Evolutionary conservation across 371 early-diverging fungal genomes (phyloP).

Genomic region (Polyrhizophydium stewartii): DNA sequence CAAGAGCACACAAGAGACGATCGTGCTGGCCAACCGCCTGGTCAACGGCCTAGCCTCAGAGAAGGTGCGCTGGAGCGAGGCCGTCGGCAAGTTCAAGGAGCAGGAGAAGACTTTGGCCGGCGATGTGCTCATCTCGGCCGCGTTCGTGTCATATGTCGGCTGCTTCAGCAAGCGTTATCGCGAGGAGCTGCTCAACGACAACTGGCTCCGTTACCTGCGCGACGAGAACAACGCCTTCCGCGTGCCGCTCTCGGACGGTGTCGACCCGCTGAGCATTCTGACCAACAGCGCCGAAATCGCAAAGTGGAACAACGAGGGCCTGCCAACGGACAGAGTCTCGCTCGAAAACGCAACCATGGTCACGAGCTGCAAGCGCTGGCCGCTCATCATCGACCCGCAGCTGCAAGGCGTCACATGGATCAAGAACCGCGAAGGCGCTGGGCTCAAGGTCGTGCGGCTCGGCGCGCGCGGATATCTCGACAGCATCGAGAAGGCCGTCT

Average conservation of each 20-base stretch:
- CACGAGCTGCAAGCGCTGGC: constrained; percentile 58
- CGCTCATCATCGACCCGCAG: constrained; percentile 61
- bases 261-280: constrained; percentile 53
- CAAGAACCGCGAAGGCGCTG: constrained; percentile 49
- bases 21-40: constrained; percentile 56
- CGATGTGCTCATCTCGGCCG: constrained; percentile 54
- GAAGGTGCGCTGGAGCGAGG: constrained; percentile 59
- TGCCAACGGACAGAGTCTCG: constrained; percentile 57
- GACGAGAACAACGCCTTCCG: constrained; percentile 30
- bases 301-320: constrained; percentile 60
- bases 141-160: constrained; percentile 59
- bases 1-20: constrained; percentile 52
- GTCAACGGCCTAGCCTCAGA: constrained; percentile 61
- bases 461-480: constrained; percentile 53
- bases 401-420: constrained; percentile 62
- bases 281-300: constrained; percentile 56
- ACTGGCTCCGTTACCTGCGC: constrained; percentile 47
- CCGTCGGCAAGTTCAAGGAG: constrained; percentile 54
- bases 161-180: constrained; percentile 59
- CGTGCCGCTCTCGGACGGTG: constrained; percentile 43
- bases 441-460: constrained; percentile 49
- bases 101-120: constrained; percentile 60
- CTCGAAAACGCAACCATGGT: constrained; percentile 61
- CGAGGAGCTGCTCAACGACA: constrained; percentile 49
- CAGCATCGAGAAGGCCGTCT: constrained; percentile 55